Evolutionary conservation across 768 basidiomycete species (phyloP).

Genomic region (Clathrus columnatus): DNA sequence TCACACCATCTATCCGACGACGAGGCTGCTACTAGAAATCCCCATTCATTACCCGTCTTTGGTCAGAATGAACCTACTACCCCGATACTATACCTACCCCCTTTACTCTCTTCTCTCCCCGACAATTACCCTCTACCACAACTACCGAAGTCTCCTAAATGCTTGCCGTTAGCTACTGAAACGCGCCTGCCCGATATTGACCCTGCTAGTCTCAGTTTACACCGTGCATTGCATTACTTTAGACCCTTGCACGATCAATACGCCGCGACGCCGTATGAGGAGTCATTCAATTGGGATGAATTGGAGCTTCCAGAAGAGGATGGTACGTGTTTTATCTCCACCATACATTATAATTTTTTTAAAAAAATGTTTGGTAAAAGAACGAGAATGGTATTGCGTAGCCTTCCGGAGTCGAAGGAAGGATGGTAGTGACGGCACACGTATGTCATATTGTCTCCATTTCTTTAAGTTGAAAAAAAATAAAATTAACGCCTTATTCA

Average conservation of each 20-base stretch:
- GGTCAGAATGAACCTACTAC: slow-evolving; percentile 28
- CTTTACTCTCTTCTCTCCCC: slow-evolving; percentile 79
- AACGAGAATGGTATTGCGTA: slow-evolving; percentile 88
- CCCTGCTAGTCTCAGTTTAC: slow-evolving; percentile 72
- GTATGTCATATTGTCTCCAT: slow-evolving; percentile 32
- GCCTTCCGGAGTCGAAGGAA: slow-evolving; percentile 78
- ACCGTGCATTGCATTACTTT: slow-evolving; percentile 78
- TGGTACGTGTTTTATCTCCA: neutral
- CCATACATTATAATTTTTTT: neutral
- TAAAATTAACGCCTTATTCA: slow-evolving; percentile 21
- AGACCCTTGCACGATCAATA: slow-evolving; percentile 51
- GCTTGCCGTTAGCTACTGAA: slow-evolving; percentile 49
- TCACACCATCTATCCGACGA: neutral
- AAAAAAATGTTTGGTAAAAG: slow-evolving; percentile 17
- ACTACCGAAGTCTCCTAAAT: slow-evolving; percentile 20
- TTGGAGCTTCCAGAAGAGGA: slow-evolving; percentile 58
- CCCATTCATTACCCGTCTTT: slow-evolving; percentile 50
- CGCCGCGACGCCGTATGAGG: slow-evolving; percentile 50
- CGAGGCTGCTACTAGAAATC: slow-evolving; percentile 25
- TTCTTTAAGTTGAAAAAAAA: neutral
- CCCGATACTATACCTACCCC: slow-evolving; percentile 58
- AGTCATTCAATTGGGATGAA: slow-evolving; percentile 85
- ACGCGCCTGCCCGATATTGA: slow-evolving; percentile 82
- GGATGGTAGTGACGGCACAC: slow-evolving; percentile 55
- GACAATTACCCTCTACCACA: slow-evolving; percentile 32